Evolutionary conservation across 2,329 filamentous ascomycete species (phyloP), one percentile per base, ranked within the genome.

Genomic region (Pseudogymnoascus sp.): DNA sequence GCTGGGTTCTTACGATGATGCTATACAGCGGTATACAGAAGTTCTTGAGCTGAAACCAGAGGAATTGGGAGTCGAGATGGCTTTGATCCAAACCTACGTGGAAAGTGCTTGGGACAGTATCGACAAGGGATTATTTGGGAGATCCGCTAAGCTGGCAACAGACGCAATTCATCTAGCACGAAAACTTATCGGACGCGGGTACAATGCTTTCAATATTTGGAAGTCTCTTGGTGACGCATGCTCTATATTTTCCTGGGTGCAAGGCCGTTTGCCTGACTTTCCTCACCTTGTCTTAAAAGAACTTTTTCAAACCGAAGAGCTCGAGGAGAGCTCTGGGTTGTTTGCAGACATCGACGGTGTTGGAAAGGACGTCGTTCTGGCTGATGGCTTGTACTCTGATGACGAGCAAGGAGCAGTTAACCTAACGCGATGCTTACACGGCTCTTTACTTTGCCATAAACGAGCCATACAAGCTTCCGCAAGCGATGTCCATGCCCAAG

Each of bases 201-300:
- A 87, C 54, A 80, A 87, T 59, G 88, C 90, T 0, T 97, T 97
- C 77, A 99, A 97, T 71, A 82, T 96, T 60, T 99, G 95, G 94
- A 97, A 95, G 73, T 86, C 88, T 5, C 80, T 97, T 6, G 94
- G 88, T 4, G 94, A 97, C 76, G 89, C 92, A 4, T 96, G 89
- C 72, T 86, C 90, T 1, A 75, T 96, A 0, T 97, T 95, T 69
- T 88, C 89, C 0, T 88, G 82, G 69, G 84, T 95, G 1, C 90
- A 93, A 68, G 83, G 84, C 47, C 86, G 85, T 47, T 74, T 86
- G 2, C 71, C 75, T 0, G 79, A 86, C 6, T 83, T 94, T 37
- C 90, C 92, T 0, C 70, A 77, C 0, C 74, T 80, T 0, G 71
- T 80, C 0, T 74, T 94, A 28, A 77, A 79, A 57, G 66, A 75